These are phyloP conservation scores for Eutrema japonicum DNA, from an alignment of 345 rosid species.

Conservation along the genomic window DNA sequence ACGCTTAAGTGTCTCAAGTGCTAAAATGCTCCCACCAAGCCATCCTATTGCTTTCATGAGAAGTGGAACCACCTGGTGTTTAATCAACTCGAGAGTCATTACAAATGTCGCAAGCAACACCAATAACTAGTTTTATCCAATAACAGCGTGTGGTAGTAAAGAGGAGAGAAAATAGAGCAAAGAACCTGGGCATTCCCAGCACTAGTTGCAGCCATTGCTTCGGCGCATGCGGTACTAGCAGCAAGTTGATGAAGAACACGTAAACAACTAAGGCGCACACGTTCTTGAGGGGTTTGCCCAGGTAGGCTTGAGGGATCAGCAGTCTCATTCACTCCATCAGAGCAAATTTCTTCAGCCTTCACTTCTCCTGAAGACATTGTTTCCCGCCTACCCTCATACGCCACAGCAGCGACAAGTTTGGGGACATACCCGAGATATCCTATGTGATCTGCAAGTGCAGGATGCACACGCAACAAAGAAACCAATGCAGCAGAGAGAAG, in stretches of 20 bases:
- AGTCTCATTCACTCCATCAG: constrained; percentile 53
- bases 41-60: constrained; percentile 99
- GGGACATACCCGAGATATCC: constrained; percentile 99
- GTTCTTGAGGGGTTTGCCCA: constrained; percentile 89
- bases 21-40: constrained; percentile 99
- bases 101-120: constrained; percentile 15
- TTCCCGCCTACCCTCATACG: constrained; percentile 91
- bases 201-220: constrained; percentile 99
- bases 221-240: constrained; percentile 93
- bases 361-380: constrained; percentile 79
- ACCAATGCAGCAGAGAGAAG: constrained; percentile 99
- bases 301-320: constrained; percentile 62
- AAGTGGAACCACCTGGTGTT: constrained; percentile 90
- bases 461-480: constrained; percentile 95
- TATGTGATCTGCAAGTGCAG: constrained; percentile 96
- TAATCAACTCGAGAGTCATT: constrained; percentile 37
- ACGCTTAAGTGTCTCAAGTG: constrained; percentile 94
- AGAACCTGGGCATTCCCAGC: constrained; percentile 86
- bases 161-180: constrained; percentile 19
- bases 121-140: neutral
- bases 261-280: constrained; percentile 97
- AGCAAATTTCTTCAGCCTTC: constrained; percentile 53
- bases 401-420: constrained; percentile 96
- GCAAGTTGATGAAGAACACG: constrained; percentile 99
- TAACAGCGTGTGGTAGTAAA: neutral